Conservation (phyloP, 352 stramenopile species). For the Phytophthora aleatoria region DNA sequence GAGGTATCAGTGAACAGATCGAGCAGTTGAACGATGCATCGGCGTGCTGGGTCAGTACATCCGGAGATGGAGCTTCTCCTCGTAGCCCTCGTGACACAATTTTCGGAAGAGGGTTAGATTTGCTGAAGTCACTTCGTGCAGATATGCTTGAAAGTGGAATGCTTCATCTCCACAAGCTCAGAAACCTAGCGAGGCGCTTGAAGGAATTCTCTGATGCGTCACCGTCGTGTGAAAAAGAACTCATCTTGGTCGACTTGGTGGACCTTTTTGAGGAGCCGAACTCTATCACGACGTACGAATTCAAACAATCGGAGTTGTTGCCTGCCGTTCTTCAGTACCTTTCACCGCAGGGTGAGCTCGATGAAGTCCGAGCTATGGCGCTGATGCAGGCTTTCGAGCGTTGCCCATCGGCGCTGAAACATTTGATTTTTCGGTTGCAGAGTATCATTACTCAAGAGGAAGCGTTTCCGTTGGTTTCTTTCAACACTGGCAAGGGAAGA, state of each 20-base stretch:
- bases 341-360: slow-evolving; percentile 34
- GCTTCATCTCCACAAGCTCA: slow-evolving; percentile 76
- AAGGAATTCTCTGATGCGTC: slow-evolving; percentile 43
- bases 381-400: slow-evolving; percentile 54
- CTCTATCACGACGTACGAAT: slow-evolving; percentile 84
- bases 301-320: slow-evolving; percentile 82
- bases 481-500: slow-evolving; percentile 65
- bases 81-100: slow-evolving; percentile 44
- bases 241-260: slow-evolving; percentile 71
- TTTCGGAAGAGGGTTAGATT: slow-evolving; percentile 51
- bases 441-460: slow-evolving; percentile 82
- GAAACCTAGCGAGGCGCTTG: slow-evolving; percentile 70
- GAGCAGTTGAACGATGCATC: slow-evolving; percentile 58
- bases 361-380: slow-evolving; percentile 39
- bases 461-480: slow-evolving; percentile 62
- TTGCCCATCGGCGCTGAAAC: slow-evolving; percentile 54
- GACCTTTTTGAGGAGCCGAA: slow-evolving; percentile 79
- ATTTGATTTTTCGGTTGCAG: slow-evolving; percentile 67
- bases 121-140: slow-evolving; percentile 60
- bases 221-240: slow-evolving; percentile 41
- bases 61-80: slow-evolving; percentile 13
- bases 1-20: slow-evolving; percentile 80
- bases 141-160: slow-evolving; percentile 81
- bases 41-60: slow-evolving; percentile 35
- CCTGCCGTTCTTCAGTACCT: slow-evolving; percentile 66